Evolutionary conservation across 1,139 yeast genomes (phyloP), one percentile per base, ranked within the genome.

Genomic region (Keqinozyma sinolaborantium): DNA sequence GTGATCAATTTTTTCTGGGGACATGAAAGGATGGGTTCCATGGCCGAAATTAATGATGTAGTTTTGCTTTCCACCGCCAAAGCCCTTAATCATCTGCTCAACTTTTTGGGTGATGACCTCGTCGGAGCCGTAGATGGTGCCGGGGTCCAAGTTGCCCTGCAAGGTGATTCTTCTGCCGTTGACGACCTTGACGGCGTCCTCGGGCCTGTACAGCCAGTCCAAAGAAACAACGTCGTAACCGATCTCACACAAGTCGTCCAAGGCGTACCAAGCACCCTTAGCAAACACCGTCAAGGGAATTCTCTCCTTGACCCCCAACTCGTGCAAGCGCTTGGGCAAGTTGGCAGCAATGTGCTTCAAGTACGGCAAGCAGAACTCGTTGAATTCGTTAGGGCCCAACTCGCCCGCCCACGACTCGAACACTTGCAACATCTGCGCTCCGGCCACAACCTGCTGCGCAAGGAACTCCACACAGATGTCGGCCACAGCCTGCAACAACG

Each of bases 331-430:
- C 9, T 49, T 41, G 15, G 95, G 95, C 28, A 92, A 73, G 45
- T 73, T 74, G 11, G 67, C 62, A 18, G 87, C 75, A 41, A 92
- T 90, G 54, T 86, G 86, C 44, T 72, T 75, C 50, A 92, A 67
- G 53, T 87, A 92, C 3, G 97, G 97, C 50, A 92, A 73, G 4
- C 95, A 83, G 57, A 88, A 94, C 53, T 84, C 90, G 42, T 73
- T 71, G 57, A 92, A 92, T 51, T 92, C 98, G 33, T 67, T 67
- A 11, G 97, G 95, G 1, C 95, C 94, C 40, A 92, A 71, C 60
- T 92, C 97, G 35, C 97, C 95, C 30, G 96, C 98, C 96, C 97
- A 90, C 15, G 96, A 85, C 53, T 92, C 98, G 53, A 92, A 92
- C 20, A 92, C 87, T 60, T 92, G 98, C 40, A 92, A 70, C 81